Percentiles rank a stretch among this genome's conserved stretches.
These are phyloP conservation scores for Microsporum ferrugineum DNA, from an alignment of 2,329 filamentous ascomycete genomes.

Conservation along the genomic window DNA sequence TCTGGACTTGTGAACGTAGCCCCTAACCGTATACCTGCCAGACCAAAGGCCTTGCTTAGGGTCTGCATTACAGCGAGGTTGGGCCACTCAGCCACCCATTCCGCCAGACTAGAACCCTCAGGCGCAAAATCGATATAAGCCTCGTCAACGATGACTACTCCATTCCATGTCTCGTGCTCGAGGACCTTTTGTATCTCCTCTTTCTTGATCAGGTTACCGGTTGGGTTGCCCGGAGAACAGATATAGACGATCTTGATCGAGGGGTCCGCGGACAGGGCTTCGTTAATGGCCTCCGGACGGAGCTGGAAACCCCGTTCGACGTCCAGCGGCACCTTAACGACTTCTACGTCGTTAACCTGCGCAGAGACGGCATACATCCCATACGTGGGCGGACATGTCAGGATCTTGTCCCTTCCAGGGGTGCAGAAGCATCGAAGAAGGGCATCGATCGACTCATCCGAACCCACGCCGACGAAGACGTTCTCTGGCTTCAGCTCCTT, in stretches of 20 bases:
- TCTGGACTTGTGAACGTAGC: conserved; percentile 66
- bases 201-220: conserved; percentile 66
- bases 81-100: conserved; percentile 85
- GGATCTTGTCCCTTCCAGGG: conserved; percentile 76
- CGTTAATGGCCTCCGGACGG: conserved; percentile 57
- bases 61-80: conserved; percentile 98
- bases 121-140: conserved; percentile 93
- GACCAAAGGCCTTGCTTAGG: conserved; percentile 91
- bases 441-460: conserved; percentile 92
- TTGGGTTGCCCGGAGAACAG: conserved; percentile 92
- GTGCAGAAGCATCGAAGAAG: conserved; percentile 86
- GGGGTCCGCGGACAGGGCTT: conserved; percentile 50
- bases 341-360: conserved; percentile 78
- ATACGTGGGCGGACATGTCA: conserved; percentile 93
- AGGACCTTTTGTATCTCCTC: conserved; percentile 62
- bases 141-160: conserved; percentile 84
- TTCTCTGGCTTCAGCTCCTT: conserved; percentile 65
- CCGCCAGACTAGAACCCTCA: conserved; percentile 66
- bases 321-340: conserved; percentile 76
- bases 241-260: conserved; percentile 82
- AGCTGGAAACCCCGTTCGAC: conserved; percentile 61
- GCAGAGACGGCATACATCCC: conserved; percentile 97
- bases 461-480: conserved; percentile 89
- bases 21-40: conserved; percentile 85
- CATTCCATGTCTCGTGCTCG: conserved; percentile 86